Evolutionary conservation across 257 asterid genomes (phyloP).

Genomic region (Solanum piurae): DNA sequence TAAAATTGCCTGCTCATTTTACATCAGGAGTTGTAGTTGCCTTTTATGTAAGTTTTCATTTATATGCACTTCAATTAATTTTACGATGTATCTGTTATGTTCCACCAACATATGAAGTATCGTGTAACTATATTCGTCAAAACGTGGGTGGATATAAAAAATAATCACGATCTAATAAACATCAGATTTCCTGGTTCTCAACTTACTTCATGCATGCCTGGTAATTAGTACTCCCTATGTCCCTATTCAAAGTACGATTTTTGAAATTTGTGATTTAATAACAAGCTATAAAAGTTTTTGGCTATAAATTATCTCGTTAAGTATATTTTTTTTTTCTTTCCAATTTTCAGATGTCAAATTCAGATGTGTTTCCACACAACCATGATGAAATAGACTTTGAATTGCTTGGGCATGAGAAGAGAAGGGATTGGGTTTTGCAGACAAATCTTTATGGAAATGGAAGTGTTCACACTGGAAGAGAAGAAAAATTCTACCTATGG

Average conservation of each 20-base stretch:
- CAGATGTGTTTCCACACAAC: constrained; percentile 53
- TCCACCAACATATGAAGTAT: not conserved
- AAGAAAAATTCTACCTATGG: constrained; percentile 85
- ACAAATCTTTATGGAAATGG: constrained; percentile 83
- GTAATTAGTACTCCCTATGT: not conserved
- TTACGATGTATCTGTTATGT: not conserved
- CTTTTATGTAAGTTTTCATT: constrained; percentile 43
- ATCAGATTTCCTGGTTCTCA: not conserved
- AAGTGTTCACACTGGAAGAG: constrained; percentile 69
- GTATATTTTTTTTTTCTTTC: not conserved
- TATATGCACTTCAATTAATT: too few species aligned
- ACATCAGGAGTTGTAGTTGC: constrained; percentile 86
- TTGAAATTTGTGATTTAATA: not conserved
- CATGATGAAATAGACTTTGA: constrained; percentile 80
- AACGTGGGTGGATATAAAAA: not conserved
- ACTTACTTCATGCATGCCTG: not conserved
- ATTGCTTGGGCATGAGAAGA: constrained; percentile 70
- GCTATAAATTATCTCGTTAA: not conserved
- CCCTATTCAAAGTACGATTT: not conserved
- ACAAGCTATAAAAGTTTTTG: not conserved
- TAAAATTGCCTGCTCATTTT: constrained; percentile 74
- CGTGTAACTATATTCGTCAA: not conserved
- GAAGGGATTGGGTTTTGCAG: constrained; percentile 73
- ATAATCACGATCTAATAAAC: not conserved
- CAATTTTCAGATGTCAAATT: constrained; percentile 44